These are phyloP conservation scores for Geotrichum cucujoidarum DNA, from an alignment of 1,139 yeast species.

Conservation along the genomic window DNA sequence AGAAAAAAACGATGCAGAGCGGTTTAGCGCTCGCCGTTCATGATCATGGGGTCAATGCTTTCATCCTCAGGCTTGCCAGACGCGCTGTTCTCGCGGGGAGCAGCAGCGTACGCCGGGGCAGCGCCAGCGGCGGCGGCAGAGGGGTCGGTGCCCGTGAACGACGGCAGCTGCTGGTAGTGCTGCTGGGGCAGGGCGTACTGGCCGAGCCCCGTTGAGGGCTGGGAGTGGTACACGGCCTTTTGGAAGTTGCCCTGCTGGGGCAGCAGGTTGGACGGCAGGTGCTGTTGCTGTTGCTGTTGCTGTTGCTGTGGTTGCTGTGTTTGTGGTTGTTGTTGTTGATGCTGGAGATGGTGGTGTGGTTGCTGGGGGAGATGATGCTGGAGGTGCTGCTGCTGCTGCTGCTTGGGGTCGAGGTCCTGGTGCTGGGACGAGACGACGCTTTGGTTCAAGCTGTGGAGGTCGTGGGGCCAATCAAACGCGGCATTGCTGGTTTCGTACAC, in stretches of 20 bases:
- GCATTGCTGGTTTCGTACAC: too few relatives aligned
- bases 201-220: neutral
- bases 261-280: too few relatives aligned
- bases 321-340: neutral
- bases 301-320: neutral
- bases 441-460: neutral
- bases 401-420: neutral
- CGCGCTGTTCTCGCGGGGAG: neutral
- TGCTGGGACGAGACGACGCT: neutral
- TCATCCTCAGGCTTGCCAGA: neutral
- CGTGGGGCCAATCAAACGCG: too few relatives aligned
- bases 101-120: neutral
- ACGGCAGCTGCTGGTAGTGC: too few relatives aligned
- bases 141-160: neutral
- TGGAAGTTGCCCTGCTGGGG: neutral
- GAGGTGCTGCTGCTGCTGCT: neutral
- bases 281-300: neutral
- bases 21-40: constrained; percentile 14
- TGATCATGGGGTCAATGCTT: constrained; percentile 19
- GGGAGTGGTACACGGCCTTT: neutral
- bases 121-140: neutral
- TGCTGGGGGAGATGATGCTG: neutral
- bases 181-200: neutral
- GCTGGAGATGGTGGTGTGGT: neutral
- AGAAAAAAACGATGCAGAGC: neutral